phyloP scores from a whole-genome alignment of 768 basidiomycete genomes.

The Pisolithus albus region DNA sequence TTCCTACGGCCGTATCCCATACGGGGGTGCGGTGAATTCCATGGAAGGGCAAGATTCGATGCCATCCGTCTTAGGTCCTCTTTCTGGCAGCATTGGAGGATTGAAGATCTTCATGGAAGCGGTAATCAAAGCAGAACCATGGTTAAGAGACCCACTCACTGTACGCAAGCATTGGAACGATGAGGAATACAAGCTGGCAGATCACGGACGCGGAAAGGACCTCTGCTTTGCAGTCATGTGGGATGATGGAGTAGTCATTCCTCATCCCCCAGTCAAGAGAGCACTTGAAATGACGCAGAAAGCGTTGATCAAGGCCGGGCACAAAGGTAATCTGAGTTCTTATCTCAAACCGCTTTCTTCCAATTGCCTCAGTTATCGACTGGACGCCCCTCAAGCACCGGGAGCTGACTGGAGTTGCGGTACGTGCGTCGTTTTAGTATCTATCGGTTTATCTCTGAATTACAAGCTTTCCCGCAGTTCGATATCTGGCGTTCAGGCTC shows the following conservation, averaged over 20 bases:
- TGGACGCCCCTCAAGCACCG: constrained; percentile 55
- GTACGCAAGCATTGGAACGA: constrained; percentile 56
- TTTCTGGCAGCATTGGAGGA: constrained; percentile 53
- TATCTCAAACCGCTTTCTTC: background rate
- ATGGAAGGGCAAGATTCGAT: constrained; percentile 67
- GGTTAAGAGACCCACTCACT: constrained; percentile 58
- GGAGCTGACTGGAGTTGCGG: constrained; percentile 37
- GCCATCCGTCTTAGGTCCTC: constrained; percentile 68
- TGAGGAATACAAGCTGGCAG: constrained; percentile 49
- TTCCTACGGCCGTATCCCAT: constrained; percentile 65
- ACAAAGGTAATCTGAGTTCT: constrained; percentile 42
- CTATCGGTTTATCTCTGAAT: background rate
- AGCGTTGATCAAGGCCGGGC: constrained; percentile 55
- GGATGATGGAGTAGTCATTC: constrained; percentile 54
- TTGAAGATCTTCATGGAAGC: constrained; percentile 66
- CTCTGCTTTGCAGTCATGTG: constrained; percentile 59
- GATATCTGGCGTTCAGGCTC: constrained; percentile 43
- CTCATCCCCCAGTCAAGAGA: constrained; percentile 59
- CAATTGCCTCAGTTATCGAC: constrained; percentile 47
- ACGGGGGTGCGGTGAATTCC: constrained; percentile 56
- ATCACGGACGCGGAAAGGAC: constrained; percentile 47
- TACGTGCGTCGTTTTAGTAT: constrained; percentile 24
- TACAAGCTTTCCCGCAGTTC: constrained; percentile 18
- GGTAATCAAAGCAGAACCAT: constrained; percentile 53
- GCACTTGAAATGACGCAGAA: constrained; percentile 50